Conservation (phyloP, 2,329 filamentous ascomycete genomes). For the Phyllosticta paracitricarpa region DNA sequence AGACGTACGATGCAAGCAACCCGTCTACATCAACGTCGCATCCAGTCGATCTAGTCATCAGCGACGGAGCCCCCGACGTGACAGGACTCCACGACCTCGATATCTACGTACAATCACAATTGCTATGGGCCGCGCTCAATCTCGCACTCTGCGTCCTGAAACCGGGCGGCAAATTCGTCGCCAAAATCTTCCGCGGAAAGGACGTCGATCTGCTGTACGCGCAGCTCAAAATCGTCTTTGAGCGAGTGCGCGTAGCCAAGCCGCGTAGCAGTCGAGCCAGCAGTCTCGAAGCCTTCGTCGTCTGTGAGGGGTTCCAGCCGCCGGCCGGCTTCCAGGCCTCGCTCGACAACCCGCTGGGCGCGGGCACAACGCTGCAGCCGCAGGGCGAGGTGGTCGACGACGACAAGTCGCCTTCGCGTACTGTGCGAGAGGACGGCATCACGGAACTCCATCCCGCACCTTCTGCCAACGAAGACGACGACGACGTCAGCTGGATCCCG, state of each 20-base stretch:
- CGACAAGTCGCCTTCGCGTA: slow-evolving; percentile 13
- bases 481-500: slow-evolving; percentile 68
- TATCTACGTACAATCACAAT: slow-evolving; percentile 93
- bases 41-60: slow-evolving; percentile 86
- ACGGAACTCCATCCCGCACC: slow-evolving; percentile 38
- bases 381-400: slow-evolving; percentile 32
- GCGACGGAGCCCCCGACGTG: slow-evolving; percentile 91
- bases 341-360: slow-evolving; percentile 63
- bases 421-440: slow-evolving; percentile 35
- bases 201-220: slow-evolving; percentile 87
- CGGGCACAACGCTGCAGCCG: slow-evolving; percentile 45
- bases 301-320: slow-evolving; percentile 81
- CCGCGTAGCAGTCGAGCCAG: slow-evolving; percentile 90
- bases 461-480: slow-evolving; percentile 22
- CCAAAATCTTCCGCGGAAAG: slow-evolving; percentile 91
- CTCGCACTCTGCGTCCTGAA: slow-evolving; percentile 85
- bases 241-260: slow-evolving; percentile 81
- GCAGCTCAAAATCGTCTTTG: slow-evolving; percentile 86
- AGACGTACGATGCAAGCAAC: slow-evolving; percentile 31
- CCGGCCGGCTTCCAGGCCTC: slow-evolving; percentile 67
- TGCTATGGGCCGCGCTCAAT: slow-evolving; percentile 89
- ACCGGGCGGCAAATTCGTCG: slow-evolving; percentile 90
- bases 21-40: slow-evolving; percentile 46
- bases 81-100: slow-evolving; percentile 95
- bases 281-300: slow-evolving; percentile 92